A percentile compares a stretch with the other conserved stretches of the same genome.
These are phyloP conservation scores for Alternaria gaisen DNA, from an alignment of 2,329 filamentous ascomycete species.

Conservation along the genomic window DNA sequence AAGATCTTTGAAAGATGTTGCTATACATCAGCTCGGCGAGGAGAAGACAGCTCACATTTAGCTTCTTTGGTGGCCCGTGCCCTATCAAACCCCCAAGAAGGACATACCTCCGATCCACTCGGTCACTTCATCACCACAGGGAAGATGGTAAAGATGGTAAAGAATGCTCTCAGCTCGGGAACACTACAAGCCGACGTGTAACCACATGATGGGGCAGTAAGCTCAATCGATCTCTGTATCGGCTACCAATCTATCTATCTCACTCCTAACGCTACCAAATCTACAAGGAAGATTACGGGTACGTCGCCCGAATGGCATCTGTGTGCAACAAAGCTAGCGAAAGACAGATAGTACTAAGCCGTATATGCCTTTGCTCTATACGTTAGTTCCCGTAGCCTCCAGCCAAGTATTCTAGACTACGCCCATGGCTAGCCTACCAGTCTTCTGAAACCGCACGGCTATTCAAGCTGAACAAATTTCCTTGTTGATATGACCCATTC, in stretches of 20 bases:
- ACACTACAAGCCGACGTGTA: not conserved
- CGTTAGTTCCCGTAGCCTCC: not conserved
- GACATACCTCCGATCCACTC: slow-evolving; percentile 1
- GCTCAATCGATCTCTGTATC: not conserved
- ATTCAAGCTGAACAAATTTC: not conserved
- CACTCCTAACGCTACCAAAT: not conserved
- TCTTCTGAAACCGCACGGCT: not conserved
- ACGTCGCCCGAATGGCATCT: not conserved
- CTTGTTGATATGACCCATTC: not conserved
- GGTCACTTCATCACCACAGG: not conserved
- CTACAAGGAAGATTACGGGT: not conserved
- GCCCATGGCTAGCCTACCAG: not conserved
- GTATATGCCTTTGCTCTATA: not conserved
- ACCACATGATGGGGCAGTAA: not conserved
- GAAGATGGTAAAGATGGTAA: not conserved
- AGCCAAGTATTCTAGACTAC: not conserved
- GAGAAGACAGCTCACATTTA: not conserved
- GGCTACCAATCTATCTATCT: not conserved
- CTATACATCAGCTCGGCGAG: not conserved
- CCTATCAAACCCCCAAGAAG: not conserved
- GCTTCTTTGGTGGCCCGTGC: not conserved
- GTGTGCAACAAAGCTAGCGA: not conserved
- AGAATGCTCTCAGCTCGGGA: not conserved
- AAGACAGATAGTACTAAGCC: not conserved
- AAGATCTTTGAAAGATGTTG: not conserved